A percentile compares a stretch with the other conserved stretches of the same genome.
Evolutionary conservation across 1,284 basidiomycete species (phyloP).

Genomic region (Cutaneotrichosporon sp.): DNA sequence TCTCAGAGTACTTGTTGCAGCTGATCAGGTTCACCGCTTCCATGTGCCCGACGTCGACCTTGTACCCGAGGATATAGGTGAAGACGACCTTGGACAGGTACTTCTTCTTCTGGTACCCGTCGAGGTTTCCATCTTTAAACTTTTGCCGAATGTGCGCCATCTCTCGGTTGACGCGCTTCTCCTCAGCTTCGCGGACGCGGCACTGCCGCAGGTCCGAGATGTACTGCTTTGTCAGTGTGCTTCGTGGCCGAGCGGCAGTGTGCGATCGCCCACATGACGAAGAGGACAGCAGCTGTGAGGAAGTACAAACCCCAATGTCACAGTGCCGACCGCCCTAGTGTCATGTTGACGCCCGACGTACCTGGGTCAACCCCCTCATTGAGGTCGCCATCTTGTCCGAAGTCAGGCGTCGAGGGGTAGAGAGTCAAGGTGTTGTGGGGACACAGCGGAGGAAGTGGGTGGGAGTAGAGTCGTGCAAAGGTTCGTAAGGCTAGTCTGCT

Average conservation of each 20-base stretch:
- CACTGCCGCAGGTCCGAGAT: conserved; percentile 93
- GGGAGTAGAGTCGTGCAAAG: too few relatives aligned
- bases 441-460: not conserved
- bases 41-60: conserved; percentile 98
- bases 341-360: conserved; percentile 46
- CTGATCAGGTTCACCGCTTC: conserved; percentile 98
- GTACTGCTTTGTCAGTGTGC: conserved; percentile 62
- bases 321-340: too few relatives aligned
- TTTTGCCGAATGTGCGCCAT: conserved; percentile 99
- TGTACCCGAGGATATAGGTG: conserved; percentile 98
- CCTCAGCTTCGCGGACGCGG: conserved; percentile 55
- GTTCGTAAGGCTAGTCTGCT: too few relatives aligned
- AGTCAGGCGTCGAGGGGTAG: not conserved
- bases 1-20: conserved; percentile 93
- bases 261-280: too few relatives aligned
- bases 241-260: too few relatives aligned
- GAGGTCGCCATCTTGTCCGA: conserved; percentile 64
- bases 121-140: conserved; percentile 97
- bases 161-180: conserved; percentile 98
- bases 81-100: conserved; percentile 89
- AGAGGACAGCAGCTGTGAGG: too few relatives aligned
- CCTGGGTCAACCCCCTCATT: conserved; percentile 88
- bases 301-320: too few relatives aligned
- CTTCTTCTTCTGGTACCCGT: conserved; percentile 99
- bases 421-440: not conserved